Evolutionary conservation across 2,329 filamentous ascomycete species (phyloP), one percentile per base, ranked within the genome.

Genomic region (Epichloe uncinata): DNA sequence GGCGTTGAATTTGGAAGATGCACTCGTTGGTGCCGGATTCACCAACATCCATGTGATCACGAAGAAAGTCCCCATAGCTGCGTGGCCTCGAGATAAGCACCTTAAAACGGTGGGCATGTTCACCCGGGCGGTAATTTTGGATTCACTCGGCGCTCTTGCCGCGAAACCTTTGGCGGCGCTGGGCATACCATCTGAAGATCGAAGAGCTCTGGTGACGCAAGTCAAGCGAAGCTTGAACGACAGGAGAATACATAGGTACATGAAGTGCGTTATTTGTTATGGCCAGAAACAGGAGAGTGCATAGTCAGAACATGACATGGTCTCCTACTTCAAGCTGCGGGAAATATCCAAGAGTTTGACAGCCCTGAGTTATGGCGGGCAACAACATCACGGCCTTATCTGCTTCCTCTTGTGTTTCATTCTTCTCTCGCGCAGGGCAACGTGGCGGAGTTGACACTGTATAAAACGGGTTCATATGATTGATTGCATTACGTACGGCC

Each of bases 61-160:
- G 18, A 66, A 69, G 52, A 69, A 69, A 51, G 66, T 74, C 3
- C 71, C 73, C n/a, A 63, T 75, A 42, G 71, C 70, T 0, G 58
- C 63, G 2, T 75, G 72, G 73, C 56, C 70, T 12, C 60, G 59
- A 35, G 69, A 73, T 50, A 64, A 64, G 59, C 53, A 56, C 6
- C 58, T 69, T 26, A 66, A 70, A 48, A 63, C 66, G 3, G 59
- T 72, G 1, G 73, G 73, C 3, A 58, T 69, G 33, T 66, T 73
- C 51, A 72, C 71, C 67, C 65, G 69, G 50, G 63, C 66, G 9
- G 66, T 67, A 33, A 61, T 73, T 12, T 53, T 62, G 18, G 68
- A 72, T 33, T 64, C 68, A 5, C 64, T 74, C 1, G 68, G 67
- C 38, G 68, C 69, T 0, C 63, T 70, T 40, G 64, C 70, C 2